Percentiles rank a stretch among this genome's conserved stretches.
These are phyloP conservation scores for Penicillium sp. DNA, from an alignment of 2,329 filamentous ascomycete genomes.

Conservation along the genomic window DNA sequence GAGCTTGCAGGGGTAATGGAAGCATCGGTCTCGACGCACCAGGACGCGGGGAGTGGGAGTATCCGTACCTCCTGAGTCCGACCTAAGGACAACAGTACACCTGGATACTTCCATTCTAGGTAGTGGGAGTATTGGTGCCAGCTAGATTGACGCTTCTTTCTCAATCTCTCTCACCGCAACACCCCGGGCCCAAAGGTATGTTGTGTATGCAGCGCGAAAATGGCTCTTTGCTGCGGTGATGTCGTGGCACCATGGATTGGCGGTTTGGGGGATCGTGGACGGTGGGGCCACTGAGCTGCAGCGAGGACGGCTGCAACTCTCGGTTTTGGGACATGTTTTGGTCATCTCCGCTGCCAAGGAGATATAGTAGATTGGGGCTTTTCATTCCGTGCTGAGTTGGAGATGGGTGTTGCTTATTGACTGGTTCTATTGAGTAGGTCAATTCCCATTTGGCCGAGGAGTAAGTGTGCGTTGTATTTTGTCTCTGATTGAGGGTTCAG, in stretches of 20 bases:
- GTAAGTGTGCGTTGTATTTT: not conserved
- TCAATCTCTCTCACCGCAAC: slow-evolving; percentile 21
- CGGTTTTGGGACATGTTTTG: slow-evolving; percentile 16
- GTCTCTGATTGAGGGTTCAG: not conserved
- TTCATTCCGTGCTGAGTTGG: slow-evolving; percentile 12
- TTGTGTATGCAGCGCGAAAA: slow-evolving; percentile 22
- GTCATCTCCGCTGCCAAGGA: slow-evolving; percentile 3
- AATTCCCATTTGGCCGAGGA: not conserved
- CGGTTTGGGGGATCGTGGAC: not conserved
- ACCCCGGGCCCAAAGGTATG: not conserved
- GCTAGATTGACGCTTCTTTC: not conserved
- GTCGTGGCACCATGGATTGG: slow-evolving; percentile 36
- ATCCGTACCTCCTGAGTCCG: too few relatives aligned
- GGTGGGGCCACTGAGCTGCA: slow-evolving; percentile 20
- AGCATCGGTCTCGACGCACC: slow-evolving; percentile 14
- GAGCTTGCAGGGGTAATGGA: slow-evolving; percentile 20
- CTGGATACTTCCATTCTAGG: not conserved
- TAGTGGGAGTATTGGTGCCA: not conserved
- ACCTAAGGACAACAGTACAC: not conserved
- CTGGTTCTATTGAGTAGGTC: not conserved
- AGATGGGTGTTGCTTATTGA: too few relatives aligned
- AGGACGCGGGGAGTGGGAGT: not conserved
- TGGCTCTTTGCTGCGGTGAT: slow-evolving; percentile 29
- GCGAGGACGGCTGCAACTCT: slow-evolving; percentile 18
- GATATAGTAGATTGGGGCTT: not conserved